Evolutionary conservation across 345 rosid genomes (phyloP).

Genomic region (Clausena lansium): DNA sequence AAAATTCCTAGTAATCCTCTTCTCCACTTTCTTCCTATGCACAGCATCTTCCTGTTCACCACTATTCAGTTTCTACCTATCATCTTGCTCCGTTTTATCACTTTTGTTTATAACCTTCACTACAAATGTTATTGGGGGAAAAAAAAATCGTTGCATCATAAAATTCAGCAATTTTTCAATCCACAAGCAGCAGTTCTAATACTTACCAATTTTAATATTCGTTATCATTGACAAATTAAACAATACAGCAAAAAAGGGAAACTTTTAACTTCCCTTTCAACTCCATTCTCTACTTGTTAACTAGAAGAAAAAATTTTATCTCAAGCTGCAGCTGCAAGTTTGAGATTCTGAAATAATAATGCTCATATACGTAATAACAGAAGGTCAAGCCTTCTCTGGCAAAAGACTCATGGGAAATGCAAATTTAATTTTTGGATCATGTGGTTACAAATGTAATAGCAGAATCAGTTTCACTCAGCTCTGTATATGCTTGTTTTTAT

Average conservation of each 20-base stretch:
- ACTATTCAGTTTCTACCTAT: not conserved
- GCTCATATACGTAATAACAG: not conserved
- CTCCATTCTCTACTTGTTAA: not conserved
- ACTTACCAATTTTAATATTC: no score
- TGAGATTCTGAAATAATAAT: not conserved
- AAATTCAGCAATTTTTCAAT: no score
- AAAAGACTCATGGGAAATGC: not conserved
- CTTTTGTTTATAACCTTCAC: not conserved
- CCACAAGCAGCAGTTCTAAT: no score
- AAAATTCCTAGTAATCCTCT: not conserved
- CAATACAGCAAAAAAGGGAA: not conserved
- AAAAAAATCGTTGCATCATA: no score
- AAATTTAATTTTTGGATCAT: not conserved
- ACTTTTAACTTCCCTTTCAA: not conserved
- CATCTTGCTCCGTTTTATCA: not conserved
- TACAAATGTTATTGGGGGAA: no score
- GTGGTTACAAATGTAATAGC: not conserved
- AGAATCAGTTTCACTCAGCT: not conserved
- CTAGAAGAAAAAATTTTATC: not conserved
- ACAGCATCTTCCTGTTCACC: not conserved
- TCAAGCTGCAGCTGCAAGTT: not conserved
- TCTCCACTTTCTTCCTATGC: not conserved
- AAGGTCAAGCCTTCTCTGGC: not conserved
- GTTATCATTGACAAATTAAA: not conserved
- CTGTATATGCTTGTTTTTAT: not conserved